Base-by-base conservation (phyloP, 495 filamentous ascomycete species). In the Jackrogersella minutella region DNA sequence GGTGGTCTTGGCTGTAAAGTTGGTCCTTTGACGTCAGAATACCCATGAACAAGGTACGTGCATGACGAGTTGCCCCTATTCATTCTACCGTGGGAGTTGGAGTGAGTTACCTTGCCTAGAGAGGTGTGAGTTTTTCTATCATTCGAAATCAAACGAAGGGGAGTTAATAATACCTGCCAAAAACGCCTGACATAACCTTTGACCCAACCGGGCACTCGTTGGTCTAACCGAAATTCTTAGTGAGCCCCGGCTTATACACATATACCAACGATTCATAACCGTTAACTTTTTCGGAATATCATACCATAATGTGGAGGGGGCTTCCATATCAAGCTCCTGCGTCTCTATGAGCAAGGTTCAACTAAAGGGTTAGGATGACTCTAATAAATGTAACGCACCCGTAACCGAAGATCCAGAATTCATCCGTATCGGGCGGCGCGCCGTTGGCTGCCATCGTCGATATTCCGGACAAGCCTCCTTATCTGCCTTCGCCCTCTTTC, bases 311-410 rank as follows among this genome's bases (percentile, higher is more conserved):
- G 91, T 50, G 96, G 95, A 47, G 95, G 96, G 21, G 95, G 94
- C 75, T 99, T 99, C 94, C 94, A 99, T 59, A 99, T 98, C 75
- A 99, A 81, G 63, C 92, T 96, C 77, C 94, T 98, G 59, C 26
- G 30, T 28, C 51, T 57, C 40, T 66, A 62, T 57, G 50, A 51
- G 65, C 76, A 60, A 65, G 44, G 39, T 59, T 70, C 26, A 55
- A 46, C 55, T 34, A 28, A 61, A 31, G 34, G 28, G 36, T 36
- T 26, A 58, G 22, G 36, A 22, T 19, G 33, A 31, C 13, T 44
- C 26, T 34, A 41, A 37, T 49, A 31, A 80, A 84, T 76, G 11
- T 39, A 24, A 64, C 66, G 51, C 76, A 96, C 92, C 93, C 93
- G 72, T 97, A 97, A 31, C 93, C 93, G 78, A 94, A 96, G 44